phyloP scores from a whole-genome alignment of 352 stramenopile genomes.

The Peronospora destructor region DNA sequence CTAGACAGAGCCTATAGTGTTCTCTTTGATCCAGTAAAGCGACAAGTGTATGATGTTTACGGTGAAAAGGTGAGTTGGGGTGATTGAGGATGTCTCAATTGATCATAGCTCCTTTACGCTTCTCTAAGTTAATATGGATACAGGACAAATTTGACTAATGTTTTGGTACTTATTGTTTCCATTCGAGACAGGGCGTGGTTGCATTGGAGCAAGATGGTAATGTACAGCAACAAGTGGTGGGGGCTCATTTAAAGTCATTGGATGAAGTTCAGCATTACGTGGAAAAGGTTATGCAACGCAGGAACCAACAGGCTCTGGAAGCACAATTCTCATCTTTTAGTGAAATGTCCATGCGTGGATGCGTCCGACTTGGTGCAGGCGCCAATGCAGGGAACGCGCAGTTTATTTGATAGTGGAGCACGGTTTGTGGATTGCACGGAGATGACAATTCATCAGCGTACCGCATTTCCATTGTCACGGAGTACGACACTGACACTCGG shows the following conservation, averaged over 20 bases:
- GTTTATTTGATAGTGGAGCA: constrained; percentile 38
- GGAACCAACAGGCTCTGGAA: constrained; percentile 67
- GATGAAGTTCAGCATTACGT: constrained; percentile 51
- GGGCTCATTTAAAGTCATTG: constrained; percentile 38
- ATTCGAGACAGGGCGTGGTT: constrained; percentile 33
- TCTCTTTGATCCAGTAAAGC: constrained; percentile 56
- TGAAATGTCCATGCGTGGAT: constrained; percentile 79
- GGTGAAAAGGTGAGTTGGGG: constrained; percentile 46
- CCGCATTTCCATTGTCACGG: constrained; percentile 51
- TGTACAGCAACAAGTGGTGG: constrained; percentile 29
- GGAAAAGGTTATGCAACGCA: constrained; percentile 45
- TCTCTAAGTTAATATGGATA: constrained; percentile 8
- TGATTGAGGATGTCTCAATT: background rate
- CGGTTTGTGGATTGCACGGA: constrained; percentile 56
- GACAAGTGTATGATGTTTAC: constrained; percentile 70
- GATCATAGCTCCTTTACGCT: background rate
- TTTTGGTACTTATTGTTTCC: background rate
- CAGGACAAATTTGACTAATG: background rate
- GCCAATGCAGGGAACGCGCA: constrained; percentile 50
- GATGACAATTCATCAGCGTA: constrained; percentile 79
- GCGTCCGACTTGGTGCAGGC: constrained; percentile 61
- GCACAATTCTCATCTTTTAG: constrained; percentile 75
- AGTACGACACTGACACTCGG: constrained; percentile 57
- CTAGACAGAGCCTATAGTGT: constrained; percentile 81
- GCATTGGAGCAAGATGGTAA: constrained; percentile 55